These are phyloP conservation scores for Podila minutissima DNA, from an alignment of 192 early-diverging fungal genomes.

Conservation along the genomic window DNA sequence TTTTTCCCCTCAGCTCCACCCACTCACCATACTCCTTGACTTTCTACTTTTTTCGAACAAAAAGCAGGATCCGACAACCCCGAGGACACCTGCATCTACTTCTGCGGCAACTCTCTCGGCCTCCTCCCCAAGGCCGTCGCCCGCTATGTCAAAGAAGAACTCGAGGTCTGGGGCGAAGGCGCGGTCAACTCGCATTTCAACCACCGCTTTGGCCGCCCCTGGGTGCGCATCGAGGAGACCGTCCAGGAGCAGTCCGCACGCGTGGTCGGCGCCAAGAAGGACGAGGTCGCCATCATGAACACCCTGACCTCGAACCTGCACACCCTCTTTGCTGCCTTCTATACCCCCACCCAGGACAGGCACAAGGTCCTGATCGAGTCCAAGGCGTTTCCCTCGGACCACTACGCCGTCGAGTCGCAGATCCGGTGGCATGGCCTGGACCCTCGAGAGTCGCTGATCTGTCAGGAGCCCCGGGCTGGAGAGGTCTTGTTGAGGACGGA, in stretches of 20 bases:
- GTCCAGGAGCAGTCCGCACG: conserved; percentile 78
- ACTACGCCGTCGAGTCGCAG: conserved; percentile 93
- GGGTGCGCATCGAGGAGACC: conserved; percentile 85
- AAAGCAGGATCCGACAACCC: conserved; percentile 18
- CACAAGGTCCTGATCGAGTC: conserved; percentile 92
- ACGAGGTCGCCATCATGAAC: conserved; percentile 93
- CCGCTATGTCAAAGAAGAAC: conserved; percentile 82
- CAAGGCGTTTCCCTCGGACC: conserved; percentile 96
- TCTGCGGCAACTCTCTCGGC: conserved; percentile 97
- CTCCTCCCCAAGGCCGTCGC: conserved; percentile 79
- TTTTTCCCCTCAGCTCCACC: background rate
- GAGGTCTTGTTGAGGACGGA: conserved; percentile 77
- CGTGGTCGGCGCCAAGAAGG: conserved; percentile 79
- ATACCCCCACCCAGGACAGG: conserved; percentile 77
- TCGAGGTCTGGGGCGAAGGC: conserved; percentile 88
- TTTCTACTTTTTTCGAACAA: background rate
- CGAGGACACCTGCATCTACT: conserved; percentile 70
- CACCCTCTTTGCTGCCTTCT: conserved; percentile 91
- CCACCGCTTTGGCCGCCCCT: conserved; percentile 84
- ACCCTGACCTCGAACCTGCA: conserved; percentile 94
- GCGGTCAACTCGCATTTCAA: conserved; percentile 92
- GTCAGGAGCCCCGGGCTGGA: conserved; percentile 76
- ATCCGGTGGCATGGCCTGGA: conserved; percentile 82
- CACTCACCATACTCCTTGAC: background rate
- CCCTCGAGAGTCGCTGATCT: conserved; percentile 76